Evolutionary conservation across 805 yeast species (phyloP).

Genomic region (Grigorovia jiainica): DNA sequence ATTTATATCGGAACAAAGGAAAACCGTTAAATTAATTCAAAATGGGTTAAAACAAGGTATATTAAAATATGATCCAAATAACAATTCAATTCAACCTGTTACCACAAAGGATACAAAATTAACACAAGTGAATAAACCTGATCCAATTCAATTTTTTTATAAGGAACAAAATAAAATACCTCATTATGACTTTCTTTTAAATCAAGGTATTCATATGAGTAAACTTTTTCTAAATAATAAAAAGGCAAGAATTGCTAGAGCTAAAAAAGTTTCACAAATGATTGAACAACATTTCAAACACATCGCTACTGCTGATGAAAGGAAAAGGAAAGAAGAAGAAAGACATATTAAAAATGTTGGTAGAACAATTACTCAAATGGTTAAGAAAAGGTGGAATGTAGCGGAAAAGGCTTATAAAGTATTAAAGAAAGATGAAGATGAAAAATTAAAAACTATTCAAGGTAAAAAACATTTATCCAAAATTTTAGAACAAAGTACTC

Average conservation of each 20-base stretch:
- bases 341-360: slow-evolving; percentile 61
- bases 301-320: slow-evolving; percentile 80
- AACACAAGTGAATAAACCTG: slow-evolving; percentile 34
- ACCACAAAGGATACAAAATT: slow-evolving; percentile 34
- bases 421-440: slow-evolving; percentile 67
- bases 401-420: slow-evolving; percentile 76
- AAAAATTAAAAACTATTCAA: slow-evolving; percentile 64
- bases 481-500: slow-evolving; percentile 86
- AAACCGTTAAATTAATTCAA: slow-evolving; percentile 35
- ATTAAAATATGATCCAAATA: slow-evolving; percentile 35
- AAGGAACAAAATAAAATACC: slow-evolving; percentile 36
- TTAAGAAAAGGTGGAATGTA: slow-evolving; percentile 80
- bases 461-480: slow-evolving; percentile 83
- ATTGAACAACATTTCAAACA: slow-evolving; percentile 81
- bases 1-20: slow-evolving; percentile 45
- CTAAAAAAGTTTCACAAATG: slow-evolving; percentile 68
- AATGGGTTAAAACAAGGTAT: slow-evolving; percentile 38
- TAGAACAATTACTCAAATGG: slow-evolving; percentile 73
- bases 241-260: slow-evolving; percentile 53
- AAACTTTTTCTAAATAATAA: slow-evolving; percentile 59
- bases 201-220: slow-evolving; percentile 67
- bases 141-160: slow-evolving; percentile 35
- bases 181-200: slow-evolving; percentile 61
- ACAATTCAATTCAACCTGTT: slow-evolving; percentile 32
- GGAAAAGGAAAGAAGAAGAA: slow-evolving; percentile 66